phyloP scores from a whole-genome alignment of 2,329 filamentous ascomycete genomes.

The Elsinoe fawcettii region DNA sequence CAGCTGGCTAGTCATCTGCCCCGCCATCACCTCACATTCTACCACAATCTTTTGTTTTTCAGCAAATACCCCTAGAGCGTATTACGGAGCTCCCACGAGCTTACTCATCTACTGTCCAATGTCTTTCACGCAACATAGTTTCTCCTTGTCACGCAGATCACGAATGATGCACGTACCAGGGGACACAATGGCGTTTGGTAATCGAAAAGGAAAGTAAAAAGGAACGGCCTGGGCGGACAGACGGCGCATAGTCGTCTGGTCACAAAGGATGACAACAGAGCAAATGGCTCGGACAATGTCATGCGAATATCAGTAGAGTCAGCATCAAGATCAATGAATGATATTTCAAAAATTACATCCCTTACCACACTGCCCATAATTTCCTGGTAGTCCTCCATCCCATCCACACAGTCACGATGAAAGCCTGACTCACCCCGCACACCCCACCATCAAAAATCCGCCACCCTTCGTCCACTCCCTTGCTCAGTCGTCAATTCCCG shows the following conservation, averaged over 20 bases:
- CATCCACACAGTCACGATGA: not conserved
- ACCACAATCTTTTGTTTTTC: not conserved
- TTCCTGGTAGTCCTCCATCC: too few relatives aligned
- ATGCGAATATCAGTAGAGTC: not conserved
- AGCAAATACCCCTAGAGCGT: constrained; percentile 12
- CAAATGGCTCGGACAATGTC: not conserved
- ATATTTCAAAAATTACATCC: not conserved
- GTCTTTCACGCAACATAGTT: not conserved
- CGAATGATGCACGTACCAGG: constrained; percentile 9
- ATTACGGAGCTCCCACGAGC: constrained; percentile 1
- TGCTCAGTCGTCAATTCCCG: too few relatives aligned
- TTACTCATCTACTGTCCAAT: constrained; percentile 5
- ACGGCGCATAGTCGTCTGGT: not conserved
- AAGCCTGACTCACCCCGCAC: not conserved
- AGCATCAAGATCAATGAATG: not conserved
- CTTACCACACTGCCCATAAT: too few relatives aligned
- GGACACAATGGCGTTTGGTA: constrained; percentile 10
- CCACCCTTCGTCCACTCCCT: not conserved
- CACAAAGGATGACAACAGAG: not conserved
- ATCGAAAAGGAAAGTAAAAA: constrained; percentile 1
- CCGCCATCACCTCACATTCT: not conserved
- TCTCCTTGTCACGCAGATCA: constrained; percentile 7
- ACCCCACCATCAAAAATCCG: not conserved
- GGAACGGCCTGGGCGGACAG: not conserved
- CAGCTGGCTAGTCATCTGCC: constrained; percentile 1